Evolutionary conservation across 768 basidiomycete genomes (phyloP).

Genomic region (Lyophyllum atratum): DNA sequence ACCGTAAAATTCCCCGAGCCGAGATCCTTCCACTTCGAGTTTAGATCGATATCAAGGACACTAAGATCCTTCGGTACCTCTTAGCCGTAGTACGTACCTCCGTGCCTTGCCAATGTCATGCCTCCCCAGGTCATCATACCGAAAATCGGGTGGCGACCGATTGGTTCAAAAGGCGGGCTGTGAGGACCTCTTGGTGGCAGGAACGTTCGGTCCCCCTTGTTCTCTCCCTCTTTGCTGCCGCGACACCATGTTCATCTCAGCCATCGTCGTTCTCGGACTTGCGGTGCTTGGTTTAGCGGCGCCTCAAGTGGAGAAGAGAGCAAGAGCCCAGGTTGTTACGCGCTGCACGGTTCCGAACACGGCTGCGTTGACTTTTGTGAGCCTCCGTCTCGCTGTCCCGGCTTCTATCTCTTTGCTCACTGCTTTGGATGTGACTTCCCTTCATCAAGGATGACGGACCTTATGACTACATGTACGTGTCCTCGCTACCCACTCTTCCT

Average conservation of each 20-base stretch:
- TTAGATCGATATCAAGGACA: not conserved
- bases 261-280: constrained; percentile 10
- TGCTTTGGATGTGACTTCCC: not conserved
- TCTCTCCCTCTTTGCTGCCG: not conserved
- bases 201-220: not conserved
- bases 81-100: no score
- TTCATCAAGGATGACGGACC: constrained; percentile 20
- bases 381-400: not conserved
- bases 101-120: not conserved
- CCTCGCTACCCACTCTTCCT: no score
- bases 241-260: constrained; percentile 13
- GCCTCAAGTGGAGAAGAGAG: constrained; percentile 17
- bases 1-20: no score
- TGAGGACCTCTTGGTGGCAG: not conserved
- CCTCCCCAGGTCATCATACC: not conserved
- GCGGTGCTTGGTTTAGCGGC: constrained; percentile 5
- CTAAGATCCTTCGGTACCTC: not conserved
- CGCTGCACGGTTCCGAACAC: constrained; percentile 20
- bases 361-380: constrained; percentile 20
- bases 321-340: constrained; percentile 18
- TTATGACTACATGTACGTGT: constrained; percentile 13
- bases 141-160: not conserved
- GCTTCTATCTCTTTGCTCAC: not conserved
- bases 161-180: not conserved
- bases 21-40: no score